Evolutionary conservation across 2,329 filamentous ascomycete genomes (phyloP), one percentile per base, ranked within the genome.

Genomic region (Ceratocystis smalleyi): DNA sequence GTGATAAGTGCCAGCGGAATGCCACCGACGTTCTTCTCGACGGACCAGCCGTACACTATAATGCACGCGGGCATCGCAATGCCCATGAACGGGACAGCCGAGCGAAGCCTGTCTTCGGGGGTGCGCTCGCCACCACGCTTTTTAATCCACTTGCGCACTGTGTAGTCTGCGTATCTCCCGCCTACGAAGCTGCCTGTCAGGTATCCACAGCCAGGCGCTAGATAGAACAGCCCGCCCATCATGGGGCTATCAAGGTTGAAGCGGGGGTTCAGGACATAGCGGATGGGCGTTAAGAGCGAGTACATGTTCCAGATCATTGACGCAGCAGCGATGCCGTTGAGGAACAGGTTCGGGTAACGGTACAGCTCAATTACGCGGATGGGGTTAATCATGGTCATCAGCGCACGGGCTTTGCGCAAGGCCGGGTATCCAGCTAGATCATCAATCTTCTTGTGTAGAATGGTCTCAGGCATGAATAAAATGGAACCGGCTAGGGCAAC

Each of bases 271-370:
- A 91, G 76, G 3, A 89, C 80, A 68, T 88, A 88, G 22, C 87
- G 83, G 64, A 89, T 87, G 0, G 83, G 83, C 0, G 85, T 87
- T 2, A 81, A 72, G n/a, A 81, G 70, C 43, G 74, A 74, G 67
- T 79, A 80, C 76, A 90, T 88, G 72, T 91, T 89, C 85, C 85
- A 90, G 15, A 89, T 82, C 0, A 91, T 75, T 12, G 80, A 78
- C 0, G 79, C 81, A 57, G 81, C 84, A 1, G 83, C 83, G 2
- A 86, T 73, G 3, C 70, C 74, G 62, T 80, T 79, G 64, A 86
- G 77, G 15, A 87, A 75, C 1, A 90, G 77, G 69, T 89, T 90
- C 1, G 84, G 83, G 70, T 88, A 88, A 17, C 79, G 77, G 72
- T 86, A 88, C 7, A 89, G 76, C 19, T 78, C 74, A 10, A 88